Evolutionary conservation across 805 yeast species (phyloP).

Genomic region (Spathaspora passalidarum): DNA sequence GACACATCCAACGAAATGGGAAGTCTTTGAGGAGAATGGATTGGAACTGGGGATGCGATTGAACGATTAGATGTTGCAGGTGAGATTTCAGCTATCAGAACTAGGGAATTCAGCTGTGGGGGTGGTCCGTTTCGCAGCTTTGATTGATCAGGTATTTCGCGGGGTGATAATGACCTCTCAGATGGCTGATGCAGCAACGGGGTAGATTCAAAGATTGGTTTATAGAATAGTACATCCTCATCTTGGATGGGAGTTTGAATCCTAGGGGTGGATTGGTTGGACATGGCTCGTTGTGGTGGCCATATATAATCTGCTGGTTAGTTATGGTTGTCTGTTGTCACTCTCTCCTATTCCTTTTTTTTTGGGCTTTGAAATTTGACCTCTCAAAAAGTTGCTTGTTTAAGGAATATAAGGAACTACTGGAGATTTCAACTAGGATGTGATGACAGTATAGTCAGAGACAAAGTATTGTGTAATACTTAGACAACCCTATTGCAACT

Average conservation of each 20-base stretch:
- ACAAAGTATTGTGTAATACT: no score
- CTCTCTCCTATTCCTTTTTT: background rate
- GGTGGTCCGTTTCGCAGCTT: background rate
- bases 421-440: no score
- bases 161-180: slow-evolving; percentile 4
- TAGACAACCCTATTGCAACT: no score
- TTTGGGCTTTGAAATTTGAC: no score
- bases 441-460: no score
- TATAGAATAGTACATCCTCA: background rate
- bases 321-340: background rate
- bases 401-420: no score
- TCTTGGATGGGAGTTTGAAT: background rate
- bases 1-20: no score
- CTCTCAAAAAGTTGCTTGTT: no score
- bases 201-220: slow-evolving; percentile 1
- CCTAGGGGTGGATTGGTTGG: background rate
- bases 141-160: slow-evolving; percentile 1
- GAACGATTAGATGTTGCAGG: background rate
- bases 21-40: background rate
- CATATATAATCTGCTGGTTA: no score
- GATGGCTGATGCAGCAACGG: background rate
- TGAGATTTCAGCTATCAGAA: background rate
- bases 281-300: no score
- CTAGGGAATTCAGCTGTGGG: background rate
- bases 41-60: background rate